These are phyloP conservation scores for Rhodotorula kratochvilovae DNA, from an alignment of 768 basidiomycete genomes.

Conservation along the genomic window DNA sequence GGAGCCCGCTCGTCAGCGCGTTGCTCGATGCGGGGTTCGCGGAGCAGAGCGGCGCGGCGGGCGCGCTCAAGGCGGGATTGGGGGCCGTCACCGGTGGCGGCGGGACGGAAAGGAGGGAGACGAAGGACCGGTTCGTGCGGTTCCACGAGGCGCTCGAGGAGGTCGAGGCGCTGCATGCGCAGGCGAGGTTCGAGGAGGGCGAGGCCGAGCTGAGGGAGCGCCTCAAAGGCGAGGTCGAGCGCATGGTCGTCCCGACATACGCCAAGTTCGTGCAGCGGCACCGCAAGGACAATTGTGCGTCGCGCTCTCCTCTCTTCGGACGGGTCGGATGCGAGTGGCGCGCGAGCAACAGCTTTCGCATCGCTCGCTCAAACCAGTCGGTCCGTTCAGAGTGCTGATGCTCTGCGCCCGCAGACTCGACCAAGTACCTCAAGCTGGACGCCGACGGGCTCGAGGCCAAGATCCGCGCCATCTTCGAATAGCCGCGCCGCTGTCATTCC, in stretches of 20 bases:
- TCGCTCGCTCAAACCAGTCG: no score
- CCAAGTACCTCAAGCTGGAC: slow-evolving; percentile 38
- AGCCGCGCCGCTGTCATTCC: background rate
- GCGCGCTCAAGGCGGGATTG: slow-evolving; percentile 38
- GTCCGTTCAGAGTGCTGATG: background rate
- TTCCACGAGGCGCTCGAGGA: slow-evolving; percentile 44
- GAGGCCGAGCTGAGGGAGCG: slow-evolving; percentile 40
- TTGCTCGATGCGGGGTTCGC: slow-evolving; percentile 41
- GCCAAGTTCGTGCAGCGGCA: slow-evolving; percentile 37
- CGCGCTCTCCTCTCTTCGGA: background rate
- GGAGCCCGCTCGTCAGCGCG: slow-evolving; percentile 40
- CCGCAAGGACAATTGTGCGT: slow-evolving; percentile 37
- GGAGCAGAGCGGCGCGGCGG: slow-evolving; percentile 37
- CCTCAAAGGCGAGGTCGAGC: slow-evolving; percentile 41
- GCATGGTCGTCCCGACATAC: slow-evolving; percentile 42
- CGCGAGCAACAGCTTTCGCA: no score
- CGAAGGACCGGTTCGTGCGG: slow-evolving; percentile 42
- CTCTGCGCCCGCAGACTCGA: slow-evolving; percentile 14
- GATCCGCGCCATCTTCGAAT: slow-evolving; percentile 31
- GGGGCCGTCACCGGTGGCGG: slow-evolving; percentile 35
- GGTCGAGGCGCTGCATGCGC: slow-evolving; percentile 37
- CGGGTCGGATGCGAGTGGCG: no score
- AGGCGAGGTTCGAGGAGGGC: slow-evolving; percentile 33
- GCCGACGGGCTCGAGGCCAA: slow-evolving; percentile 34
- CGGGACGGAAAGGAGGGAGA: slow-evolving; percentile 38